A percentile compares a stretch with the other conserved stretches of the same genome.
Evolutionary conservation across 2,329 filamentous ascomycete species (phyloP).

Genomic region (Aspergillus sp.): DNA sequence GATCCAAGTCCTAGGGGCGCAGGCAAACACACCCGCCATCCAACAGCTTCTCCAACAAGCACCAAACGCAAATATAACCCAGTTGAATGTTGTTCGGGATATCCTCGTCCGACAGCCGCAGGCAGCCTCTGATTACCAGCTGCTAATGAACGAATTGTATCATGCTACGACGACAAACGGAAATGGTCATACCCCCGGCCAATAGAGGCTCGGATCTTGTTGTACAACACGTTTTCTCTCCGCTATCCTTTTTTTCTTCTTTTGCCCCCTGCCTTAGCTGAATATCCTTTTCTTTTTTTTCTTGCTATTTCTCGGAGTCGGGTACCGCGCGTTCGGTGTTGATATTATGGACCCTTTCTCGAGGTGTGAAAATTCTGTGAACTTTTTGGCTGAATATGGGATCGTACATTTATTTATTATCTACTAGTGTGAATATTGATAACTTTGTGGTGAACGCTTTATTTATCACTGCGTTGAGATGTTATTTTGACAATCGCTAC

Average conservation of each 20-base stretch:
- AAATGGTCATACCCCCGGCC: conserved; percentile 18
- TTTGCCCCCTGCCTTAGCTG: too few species aligned
- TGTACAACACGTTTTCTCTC: conserved; percentile 17
- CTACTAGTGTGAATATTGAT: neutral
- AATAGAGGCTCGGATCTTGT: conserved; percentile 13
- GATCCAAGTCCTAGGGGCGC: conserved; percentile 62
- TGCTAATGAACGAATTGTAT: conserved; percentile 44
- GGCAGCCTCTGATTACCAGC: conserved; percentile 59
- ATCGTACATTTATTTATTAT: conserved; percentile 11
- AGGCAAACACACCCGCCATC: conserved; percentile 65
- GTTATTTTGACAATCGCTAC: neutral
- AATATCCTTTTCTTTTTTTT: neutral
- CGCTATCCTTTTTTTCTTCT: neutral
- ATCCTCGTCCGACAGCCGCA: conserved; percentile 67
- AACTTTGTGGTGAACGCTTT: neutral
- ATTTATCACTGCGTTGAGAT: neutral
- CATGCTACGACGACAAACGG: conserved; percentile 35
- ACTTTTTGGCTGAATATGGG: conserved; percentile 11
- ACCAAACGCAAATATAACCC: conserved; percentile 65
- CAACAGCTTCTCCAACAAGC: conserved; percentile 69
- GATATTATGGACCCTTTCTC: conserved; percentile 8
- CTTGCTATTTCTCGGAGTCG: conserved; percentile 1
- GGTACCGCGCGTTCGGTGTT: conserved; percentile 11
- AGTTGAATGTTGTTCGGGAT: conserved; percentile 71
- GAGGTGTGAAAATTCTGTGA: conserved; percentile 4